These are phyloP conservation scores for Puya raimondii DNA, from an alignment of 176 grass and related monocot species.

Conservation along the genomic window DNA sequence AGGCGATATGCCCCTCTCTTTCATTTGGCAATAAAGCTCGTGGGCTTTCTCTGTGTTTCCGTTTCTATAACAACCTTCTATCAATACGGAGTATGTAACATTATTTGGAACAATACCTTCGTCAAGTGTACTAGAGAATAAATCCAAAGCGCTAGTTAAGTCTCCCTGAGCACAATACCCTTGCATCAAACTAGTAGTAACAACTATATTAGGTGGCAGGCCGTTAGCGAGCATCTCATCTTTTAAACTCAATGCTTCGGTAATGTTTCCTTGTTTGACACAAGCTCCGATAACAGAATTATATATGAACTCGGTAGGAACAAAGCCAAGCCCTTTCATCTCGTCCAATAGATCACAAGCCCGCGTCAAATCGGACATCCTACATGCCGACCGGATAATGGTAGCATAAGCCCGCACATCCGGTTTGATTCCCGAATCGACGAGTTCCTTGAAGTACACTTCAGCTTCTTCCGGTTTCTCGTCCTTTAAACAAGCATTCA, in stretches of 20 bases:
- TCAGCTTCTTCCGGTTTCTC: constrained; percentile 33
- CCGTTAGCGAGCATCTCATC: constrained; percentile 41
- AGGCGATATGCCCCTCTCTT: constrained; percentile 30
- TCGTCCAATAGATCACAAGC: constrained; percentile 28
- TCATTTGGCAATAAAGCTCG: constrained; percentile 64
- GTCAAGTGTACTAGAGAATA: constrained; percentile 34
- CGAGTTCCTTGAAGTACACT: constrained; percentile 66
- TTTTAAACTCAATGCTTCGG: constrained; percentile 48
- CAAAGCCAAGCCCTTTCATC: constrained; percentile 42
- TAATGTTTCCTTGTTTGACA: constrained; percentile 51
- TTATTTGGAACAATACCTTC: constrained; percentile 38
- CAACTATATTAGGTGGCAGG: constrained; percentile 35
- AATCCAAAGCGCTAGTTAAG: constrained; percentile 42
- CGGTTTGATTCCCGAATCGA: constrained; percentile 17
- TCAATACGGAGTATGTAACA: constrained; percentile 47
- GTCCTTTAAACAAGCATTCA: constrained; percentile 41
- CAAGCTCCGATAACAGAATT: constrained; percentile 36
- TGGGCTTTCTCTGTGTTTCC: constrained; percentile 44
- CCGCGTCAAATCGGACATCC: constrained; percentile 24
- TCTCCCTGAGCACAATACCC: constrained; percentile 49
- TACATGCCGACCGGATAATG: constrained; percentile 32
- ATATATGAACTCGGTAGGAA: constrained; percentile 27
- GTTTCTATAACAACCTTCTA: constrained; percentile 50
- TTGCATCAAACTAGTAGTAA: constrained; percentile 51
- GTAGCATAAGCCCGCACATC: constrained; percentile 28